Evolutionary conservation across 2,329 filamentous ascomycete species (phyloP), one percentile per base, ranked within the genome.

Genomic region (Colletotrichum trifolii): DNA sequence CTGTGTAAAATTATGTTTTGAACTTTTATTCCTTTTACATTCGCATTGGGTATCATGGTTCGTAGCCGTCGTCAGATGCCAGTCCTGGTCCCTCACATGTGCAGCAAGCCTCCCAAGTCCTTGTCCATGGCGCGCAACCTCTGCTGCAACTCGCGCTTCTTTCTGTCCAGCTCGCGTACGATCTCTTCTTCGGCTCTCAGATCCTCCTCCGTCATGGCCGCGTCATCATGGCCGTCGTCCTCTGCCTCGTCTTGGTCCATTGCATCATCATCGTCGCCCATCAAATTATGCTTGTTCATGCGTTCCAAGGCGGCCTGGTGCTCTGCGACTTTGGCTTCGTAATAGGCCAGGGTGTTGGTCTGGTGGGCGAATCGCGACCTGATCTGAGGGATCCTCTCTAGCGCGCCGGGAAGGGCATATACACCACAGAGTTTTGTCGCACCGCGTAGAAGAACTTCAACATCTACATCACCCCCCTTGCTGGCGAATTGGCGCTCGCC

Each of bases 341-440:
- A 94, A 71, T 93, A 91, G 10, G 86, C 87, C 72, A 96, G 83
- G 25, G 94, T 97, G 52, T 88, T 88, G 38, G 84, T 84, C 64
- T 96, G 85, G 71, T 92, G 85, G 43, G 87, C 83, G 76, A 95
- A 87, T 71, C 92, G 89, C 58, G 86, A 85, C 66, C 94, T 85
- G 73, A 97, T 83, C 45, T 84, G 83, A 0, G 88, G 82, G 69
- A 98, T 96, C 67, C 89, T 87, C 72, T 97, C 93, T 13, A 85
- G 77, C 5, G 92, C 93, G 5, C 94, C 94, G 0, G 91, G 86
- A 35, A 97, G 85, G 39, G 93, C 91, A 74, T 97, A 98, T 35
- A 97, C 94, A 48, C 86, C 86, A 71, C 94, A 94, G 36, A 98
- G 85, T 82, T 94, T 97, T 82, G 97, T 94, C 1, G 94, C 95